Base-by-base conservation (phyloP, 2,329 filamentous ascomycete genomes). In the Aplosporella prunicola region DNA sequence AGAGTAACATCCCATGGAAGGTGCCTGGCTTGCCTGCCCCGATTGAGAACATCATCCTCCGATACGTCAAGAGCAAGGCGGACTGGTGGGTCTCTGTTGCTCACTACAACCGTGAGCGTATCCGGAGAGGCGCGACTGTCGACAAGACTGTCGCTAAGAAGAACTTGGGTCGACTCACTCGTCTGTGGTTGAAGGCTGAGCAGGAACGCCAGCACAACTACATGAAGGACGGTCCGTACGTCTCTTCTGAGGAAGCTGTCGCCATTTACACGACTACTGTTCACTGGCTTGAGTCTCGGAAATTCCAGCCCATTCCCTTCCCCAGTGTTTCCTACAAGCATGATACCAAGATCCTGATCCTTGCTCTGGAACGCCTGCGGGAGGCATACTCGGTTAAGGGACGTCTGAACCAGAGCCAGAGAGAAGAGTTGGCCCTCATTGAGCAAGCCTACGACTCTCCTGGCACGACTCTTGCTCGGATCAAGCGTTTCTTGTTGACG, bases 1-100 rank as follows among this genome's bases (percentile, higher is more conserved):
- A 98, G 79, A 95, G 88, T 64, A 98, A 98, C 55, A 98, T 98
- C 49, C 91, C 91, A 0, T 98, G 91, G 91, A 98, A 98, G 67
- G 91, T 98, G 3, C 91, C 91, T 35, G 93, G 91, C 24, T 64
- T 98, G 43, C 91, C 91, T 26, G 93, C 93, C 10, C 89, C 91
- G 0, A 96, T 98, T 45, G 91, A 98, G 64, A 98, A 96, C 55
- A 94, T 98, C 51, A 98, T 98, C 52, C 71, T 98, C 44, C 83
- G 91, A 53, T 98, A 98, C 51, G 93, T 98, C 51, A 98, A 98
- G 70, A 89, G 87, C 49, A 98, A 98, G 70, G 91, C 91, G 13
- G 91, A 98, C 59, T 98, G 91, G 93, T 98, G 91, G 91, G 89
- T 98, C 43, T 96, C 88, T 15, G 93, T 98, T 20, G 91, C 91